These are phyloP conservation scores for Eucalyptus guilfoylei DNA, from an alignment of 345 rosid species.

Conservation along the genomic window DNA sequence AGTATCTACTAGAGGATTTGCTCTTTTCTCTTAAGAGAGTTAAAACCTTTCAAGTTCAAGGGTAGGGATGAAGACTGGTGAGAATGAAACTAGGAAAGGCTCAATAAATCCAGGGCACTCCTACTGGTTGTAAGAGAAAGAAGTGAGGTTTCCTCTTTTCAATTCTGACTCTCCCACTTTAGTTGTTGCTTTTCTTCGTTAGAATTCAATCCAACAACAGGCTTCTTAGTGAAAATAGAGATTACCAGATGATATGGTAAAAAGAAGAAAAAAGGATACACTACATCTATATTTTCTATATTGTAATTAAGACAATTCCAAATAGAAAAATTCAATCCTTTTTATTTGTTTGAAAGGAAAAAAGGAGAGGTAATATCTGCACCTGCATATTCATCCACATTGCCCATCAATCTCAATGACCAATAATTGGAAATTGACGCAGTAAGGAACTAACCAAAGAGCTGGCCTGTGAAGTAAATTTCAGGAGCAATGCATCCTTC, in stretches of 20 bases:
- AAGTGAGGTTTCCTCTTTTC: background rate
- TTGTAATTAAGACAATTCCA: background rate
- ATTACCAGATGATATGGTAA: background rate
- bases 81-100: background rate
- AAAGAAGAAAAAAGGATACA: background rate
- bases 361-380: background rate
- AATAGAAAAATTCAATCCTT: background rate
- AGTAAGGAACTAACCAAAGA: background rate
- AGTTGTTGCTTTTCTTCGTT: background rate
- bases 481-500: background rate
- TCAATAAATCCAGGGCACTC: background rate
- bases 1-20: background rate
- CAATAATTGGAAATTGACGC: background rate
- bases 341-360: background rate
- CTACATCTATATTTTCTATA: background rate
- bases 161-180: background rate
- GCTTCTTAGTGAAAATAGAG: background rate
- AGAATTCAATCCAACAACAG: background rate
- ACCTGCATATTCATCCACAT: background rate
- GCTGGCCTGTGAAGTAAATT: background rate
- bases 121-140: background rate
- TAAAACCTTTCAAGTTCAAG: background rate
- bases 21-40: background rate
- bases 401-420: background rate
- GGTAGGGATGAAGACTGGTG: background rate